Conservation (phyloP, 805 yeast genomes). For the Candida koratica region DNA sequence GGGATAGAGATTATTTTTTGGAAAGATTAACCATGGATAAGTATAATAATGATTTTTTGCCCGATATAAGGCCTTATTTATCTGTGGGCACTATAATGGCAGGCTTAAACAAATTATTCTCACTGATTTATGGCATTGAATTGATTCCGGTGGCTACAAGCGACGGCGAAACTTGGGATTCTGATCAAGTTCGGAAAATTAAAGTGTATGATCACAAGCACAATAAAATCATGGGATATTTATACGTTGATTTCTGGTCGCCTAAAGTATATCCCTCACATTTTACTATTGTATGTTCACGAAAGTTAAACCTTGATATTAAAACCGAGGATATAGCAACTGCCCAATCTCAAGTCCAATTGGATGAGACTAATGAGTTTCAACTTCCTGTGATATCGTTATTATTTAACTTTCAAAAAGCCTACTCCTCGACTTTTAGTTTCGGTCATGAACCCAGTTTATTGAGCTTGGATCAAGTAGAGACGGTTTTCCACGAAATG, state of each 20-base stretch:
- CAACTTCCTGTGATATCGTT: constrained; percentile 90
- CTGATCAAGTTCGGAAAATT: constrained; percentile 72
- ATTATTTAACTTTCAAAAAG: constrained; percentile 71
- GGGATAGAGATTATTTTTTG: constrained; percentile 80
- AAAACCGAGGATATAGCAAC: constrained; percentile 24
- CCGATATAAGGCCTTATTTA: constrained; percentile 64
- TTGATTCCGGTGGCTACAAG: constrained; percentile 61
- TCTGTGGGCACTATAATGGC: constrained; percentile 83
- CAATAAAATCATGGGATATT: constrained; percentile 62
- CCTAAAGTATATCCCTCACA: constrained; percentile 86
- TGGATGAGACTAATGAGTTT: constrained; percentile 46
- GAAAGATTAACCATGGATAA: constrained; percentile 16
- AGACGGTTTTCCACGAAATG: constrained; percentile 96
- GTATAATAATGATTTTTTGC: constrained; percentile 16
- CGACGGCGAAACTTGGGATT: constrained; percentile 82
- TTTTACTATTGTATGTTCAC: constrained; percentile 92
- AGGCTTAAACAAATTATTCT: constrained; percentile 72
- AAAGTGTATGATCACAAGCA: constrained; percentile 61
- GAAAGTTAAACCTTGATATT: constrained; percentile 58
- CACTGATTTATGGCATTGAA: constrained; percentile 69
- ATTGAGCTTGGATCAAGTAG: constrained; percentile 73
- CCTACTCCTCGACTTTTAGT: constrained; percentile 1
- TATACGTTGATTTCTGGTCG: constrained; percentile 85
- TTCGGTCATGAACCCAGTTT: constrained; percentile 43
- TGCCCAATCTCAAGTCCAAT: constrained; percentile 26